phyloP scores from a whole-genome alignment of 805 yeast species.

The Saccharomycopsis sp. region DNA sequence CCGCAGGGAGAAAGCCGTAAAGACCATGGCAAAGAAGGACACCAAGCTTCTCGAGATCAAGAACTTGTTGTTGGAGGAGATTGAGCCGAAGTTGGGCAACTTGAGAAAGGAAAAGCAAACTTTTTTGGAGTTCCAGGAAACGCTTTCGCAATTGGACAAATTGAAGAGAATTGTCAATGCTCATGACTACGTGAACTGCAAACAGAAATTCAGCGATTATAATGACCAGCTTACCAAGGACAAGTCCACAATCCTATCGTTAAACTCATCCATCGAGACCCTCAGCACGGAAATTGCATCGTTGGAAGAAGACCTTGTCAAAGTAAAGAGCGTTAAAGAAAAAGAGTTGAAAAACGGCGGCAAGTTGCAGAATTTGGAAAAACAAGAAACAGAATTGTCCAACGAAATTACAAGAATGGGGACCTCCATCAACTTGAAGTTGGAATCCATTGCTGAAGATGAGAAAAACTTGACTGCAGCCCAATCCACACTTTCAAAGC shows the following conservation, averaged over 20 bases:
- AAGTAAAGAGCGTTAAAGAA: slow-evolving; percentile 44
- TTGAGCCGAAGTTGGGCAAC: slow-evolving; percentile 83
- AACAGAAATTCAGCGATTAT: slow-evolving; percentile 35
- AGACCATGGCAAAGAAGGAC: slow-evolving; percentile 87
- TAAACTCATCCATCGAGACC: slow-evolving; percentile 37
- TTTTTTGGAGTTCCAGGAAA: slow-evolving; percentile 78
- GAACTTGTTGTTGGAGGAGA: slow-evolving; percentile 68
- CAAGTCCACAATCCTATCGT: slow-evolving; percentile 32
- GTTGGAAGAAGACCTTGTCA: slow-evolving; percentile 52
- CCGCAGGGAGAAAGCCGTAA: slow-evolving; percentile 82
- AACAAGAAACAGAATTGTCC: slow-evolving; percentile 42
- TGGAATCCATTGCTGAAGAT: slow-evolving; percentile 52
- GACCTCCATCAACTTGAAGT: slow-evolving; percentile 52
- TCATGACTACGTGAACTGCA: slow-evolving; percentile 49
- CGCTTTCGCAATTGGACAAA: slow-evolving; percentile 72
- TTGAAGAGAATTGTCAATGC: slow-evolving; percentile 67
- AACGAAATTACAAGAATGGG: slow-evolving; percentile 59
- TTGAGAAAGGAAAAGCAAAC: slow-evolving; percentile 72
- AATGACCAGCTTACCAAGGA: slow-evolving; percentile 36
- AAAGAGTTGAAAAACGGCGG: slow-evolving; percentile 54
- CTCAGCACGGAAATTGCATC: slow-evolving; percentile 46
- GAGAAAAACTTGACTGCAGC: slow-evolving; percentile 28
- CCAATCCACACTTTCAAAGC: slow-evolving; percentile 28
- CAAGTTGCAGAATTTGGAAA: slow-evolving; percentile 49
- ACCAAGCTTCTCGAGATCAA: slow-evolving; percentile 73